Evolutionary conservation across 768 basidiomycete species (phyloP).

Genomic region (Albatrellus ellisii): DNA sequence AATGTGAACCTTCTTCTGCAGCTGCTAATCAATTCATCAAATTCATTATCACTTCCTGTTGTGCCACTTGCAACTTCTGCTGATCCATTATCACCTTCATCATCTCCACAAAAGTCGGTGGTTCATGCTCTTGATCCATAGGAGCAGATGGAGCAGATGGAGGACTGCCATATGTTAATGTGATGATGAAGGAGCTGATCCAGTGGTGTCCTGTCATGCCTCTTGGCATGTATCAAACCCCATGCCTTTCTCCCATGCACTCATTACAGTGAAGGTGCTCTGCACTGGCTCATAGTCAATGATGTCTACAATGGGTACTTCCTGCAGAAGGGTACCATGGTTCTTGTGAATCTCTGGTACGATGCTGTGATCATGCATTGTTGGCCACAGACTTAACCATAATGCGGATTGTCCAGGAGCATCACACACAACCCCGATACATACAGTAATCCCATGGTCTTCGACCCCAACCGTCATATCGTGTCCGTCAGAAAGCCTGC

Average conservation of each 20-base stretch:
- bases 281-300: slow-evolving; percentile 23
- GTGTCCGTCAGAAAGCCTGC: slow-evolving; percentile 6
- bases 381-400: not conserved
- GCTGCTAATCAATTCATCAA: too few relatives aligned
- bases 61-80: too few relatives aligned
- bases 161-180: slow-evolving; percentile 15
- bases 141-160: too few relatives aligned
- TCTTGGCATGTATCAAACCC: slow-evolving; percentile 4
- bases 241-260: not conserved
- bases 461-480: slow-evolving; percentile 20
- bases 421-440: slow-evolving; percentile 19
- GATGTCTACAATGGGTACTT: slow-evolving; percentile 25
- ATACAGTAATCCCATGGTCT: slow-evolving; percentile 18
- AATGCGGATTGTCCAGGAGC: slow-evolving; percentile 11
- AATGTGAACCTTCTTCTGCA: too few relatives aligned
- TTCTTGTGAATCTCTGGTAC: slow-evolving; percentile 24
- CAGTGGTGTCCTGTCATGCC: slow-evolving; percentile 15
- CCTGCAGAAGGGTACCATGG: slow-evolving; percentile 25
- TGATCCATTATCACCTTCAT: too few relatives aligned
- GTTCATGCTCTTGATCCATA: too few relatives aligned
- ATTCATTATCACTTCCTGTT: too few relatives aligned
- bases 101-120: too few relatives aligned
- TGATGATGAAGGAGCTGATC: slow-evolving; percentile 15
- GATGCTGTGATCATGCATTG: not conserved
- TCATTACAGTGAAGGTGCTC: slow-evolving; percentile 16